Evolutionary conservation across 129 eudicot genomes (phyloP).

Genomic region (sunflower (Helianthus annuus)): DNA sequence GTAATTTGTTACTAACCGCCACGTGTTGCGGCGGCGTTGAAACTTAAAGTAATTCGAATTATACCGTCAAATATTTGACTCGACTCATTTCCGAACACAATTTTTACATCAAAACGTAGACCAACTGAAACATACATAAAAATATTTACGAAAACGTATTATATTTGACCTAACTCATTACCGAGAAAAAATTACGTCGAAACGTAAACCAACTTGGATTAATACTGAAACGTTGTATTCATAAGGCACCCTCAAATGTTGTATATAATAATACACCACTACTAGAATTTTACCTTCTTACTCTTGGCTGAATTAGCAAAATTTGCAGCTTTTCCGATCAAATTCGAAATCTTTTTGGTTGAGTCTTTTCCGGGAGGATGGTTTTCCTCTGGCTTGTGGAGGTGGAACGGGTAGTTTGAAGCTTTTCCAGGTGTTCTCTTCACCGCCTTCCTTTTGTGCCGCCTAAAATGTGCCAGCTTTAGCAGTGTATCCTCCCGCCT

Average conservation of each 20-base stretch:
- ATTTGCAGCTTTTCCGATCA: constrained; percentile 83
- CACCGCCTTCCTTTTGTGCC: constrained; percentile 83
- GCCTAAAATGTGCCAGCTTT: constrained; percentile 84
- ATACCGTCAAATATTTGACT: too few species aligned
- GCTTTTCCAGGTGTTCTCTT: constrained; percentile 77
- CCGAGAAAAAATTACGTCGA: too few species aligned
- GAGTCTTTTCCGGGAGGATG: constrained; percentile 93
- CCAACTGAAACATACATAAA: too few species aligned
- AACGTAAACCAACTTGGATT: too few species aligned
- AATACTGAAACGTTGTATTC: too few species aligned
- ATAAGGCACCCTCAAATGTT: too few species aligned
- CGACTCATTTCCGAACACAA: too few species aligned
- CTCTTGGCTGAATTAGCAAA: constrained; percentile 84
- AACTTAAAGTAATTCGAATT: too few species aligned
- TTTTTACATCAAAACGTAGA: too few species aligned
- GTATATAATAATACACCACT: background rate
- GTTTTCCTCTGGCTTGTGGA: constrained; percentile 96
- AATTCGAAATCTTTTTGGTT: constrained; percentile 65
- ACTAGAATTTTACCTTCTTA: constrained; percentile 54
- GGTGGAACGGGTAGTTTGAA: constrained; percentile 69
- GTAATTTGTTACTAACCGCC: constrained; percentile 1
- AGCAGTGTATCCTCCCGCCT: constrained; percentile 90
- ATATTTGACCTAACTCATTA: too few species aligned
- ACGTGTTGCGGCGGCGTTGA: too few species aligned
- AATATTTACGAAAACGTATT: too few species aligned